Evolutionary conservation across 2,329 filamentous ascomycete species (phyloP), one percentile per base, ranked within the genome.

Genomic region (Ustulina deusta): DNA sequence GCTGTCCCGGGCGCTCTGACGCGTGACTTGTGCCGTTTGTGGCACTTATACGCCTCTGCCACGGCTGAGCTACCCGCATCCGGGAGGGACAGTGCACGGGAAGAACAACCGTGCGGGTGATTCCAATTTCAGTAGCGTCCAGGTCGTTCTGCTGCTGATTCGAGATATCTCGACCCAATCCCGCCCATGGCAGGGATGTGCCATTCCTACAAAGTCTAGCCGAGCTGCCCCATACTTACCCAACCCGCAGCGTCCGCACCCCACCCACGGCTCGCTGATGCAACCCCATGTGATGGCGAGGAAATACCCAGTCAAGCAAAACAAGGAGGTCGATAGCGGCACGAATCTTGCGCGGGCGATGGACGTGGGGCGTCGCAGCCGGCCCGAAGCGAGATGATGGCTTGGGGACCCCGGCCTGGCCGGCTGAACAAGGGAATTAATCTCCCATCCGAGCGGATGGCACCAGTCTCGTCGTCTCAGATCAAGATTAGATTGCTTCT

Each of bases 401-500:
- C 17, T 29, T 32, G 46, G 29, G 29, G 44, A 10, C 20, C 46
- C 32, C 54, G 15, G 48, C 38, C 36, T 22, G 17, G 32, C 10
- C 60, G 61, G 59, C 64, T 66, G 52, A 54, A 48, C 10, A 6
- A 38, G 36, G 29, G 15, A 54, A 44, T 9, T 22, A 32, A 40
- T 46, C n/a, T 29, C 38, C 42, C 38, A 29, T 36, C 29, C 55
- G 55, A 46, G 38, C 55, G 40, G 54, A 22, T 58, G 55, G 9
- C n/a, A 49, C 52, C 27, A 13, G 42, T 58, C 38, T 58, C 3
- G 4, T 46, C 38, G 40, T 56, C 49, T 48, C 9, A 25, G 22
- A 58, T 62, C 42, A 44, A 56, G 25, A 60, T 61, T 38, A 56
- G 25, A 60, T 61, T 38, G 6, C 9, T 44, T 36, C 20, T 54